A percentile compares a stretch with the other conserved stretches of the same genome.
Conservation (phyloP, 352 stramenopile genomes). For the Peronospora farinosa region DNA sequence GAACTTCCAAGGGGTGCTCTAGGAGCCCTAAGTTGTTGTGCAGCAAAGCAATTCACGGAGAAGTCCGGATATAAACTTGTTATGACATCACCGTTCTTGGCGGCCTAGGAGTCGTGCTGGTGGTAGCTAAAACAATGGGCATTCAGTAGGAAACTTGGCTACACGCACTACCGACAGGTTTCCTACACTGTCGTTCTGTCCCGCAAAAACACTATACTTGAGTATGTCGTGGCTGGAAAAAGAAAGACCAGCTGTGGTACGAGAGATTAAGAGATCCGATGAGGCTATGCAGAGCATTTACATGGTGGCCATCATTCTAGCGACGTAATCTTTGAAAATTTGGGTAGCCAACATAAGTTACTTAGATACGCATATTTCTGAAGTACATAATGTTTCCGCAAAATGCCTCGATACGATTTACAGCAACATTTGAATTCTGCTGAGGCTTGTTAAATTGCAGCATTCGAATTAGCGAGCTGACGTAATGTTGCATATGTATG, state of each 20-base stretch:
- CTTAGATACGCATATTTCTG: no score
- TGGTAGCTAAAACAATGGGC: slow-evolving; percentile 36
- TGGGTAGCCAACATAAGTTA: no score
- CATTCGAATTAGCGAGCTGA: no score
- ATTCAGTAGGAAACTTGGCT: no score
- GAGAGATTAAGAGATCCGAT: slow-evolving; percentile 22
- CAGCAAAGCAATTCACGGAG: slow-evolving; percentile 14
- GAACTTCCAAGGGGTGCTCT: slow-evolving; percentile 14
- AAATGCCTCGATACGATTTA: slow-evolving; percentile 60
- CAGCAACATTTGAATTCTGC: not conserved
- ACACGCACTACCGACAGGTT: not conserved
- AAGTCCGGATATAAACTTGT: slow-evolving; percentile 21
- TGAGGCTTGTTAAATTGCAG: no score
- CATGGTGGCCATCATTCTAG: slow-evolving; percentile 18
- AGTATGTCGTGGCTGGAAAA: slow-evolving; percentile 17
- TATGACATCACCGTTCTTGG: slow-evolving; percentile 39
- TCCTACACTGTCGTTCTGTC: slow-evolving; percentile 12
- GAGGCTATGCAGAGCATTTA: slow-evolving; percentile 23
- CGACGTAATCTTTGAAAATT: no score
- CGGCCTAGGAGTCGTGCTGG: slow-evolving; percentile 38
- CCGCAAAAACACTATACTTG: slow-evolving; percentile 18
- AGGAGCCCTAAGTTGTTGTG: not conserved
- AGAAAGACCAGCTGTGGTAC: slow-evolving; percentile 22
- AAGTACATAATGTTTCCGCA: slow-evolving; percentile 45
- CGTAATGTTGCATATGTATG: no score